Evolutionary conservation across 768 basidiomycete genomes (phyloP).

Genomic region (Termitomyces sp.): DNA sequence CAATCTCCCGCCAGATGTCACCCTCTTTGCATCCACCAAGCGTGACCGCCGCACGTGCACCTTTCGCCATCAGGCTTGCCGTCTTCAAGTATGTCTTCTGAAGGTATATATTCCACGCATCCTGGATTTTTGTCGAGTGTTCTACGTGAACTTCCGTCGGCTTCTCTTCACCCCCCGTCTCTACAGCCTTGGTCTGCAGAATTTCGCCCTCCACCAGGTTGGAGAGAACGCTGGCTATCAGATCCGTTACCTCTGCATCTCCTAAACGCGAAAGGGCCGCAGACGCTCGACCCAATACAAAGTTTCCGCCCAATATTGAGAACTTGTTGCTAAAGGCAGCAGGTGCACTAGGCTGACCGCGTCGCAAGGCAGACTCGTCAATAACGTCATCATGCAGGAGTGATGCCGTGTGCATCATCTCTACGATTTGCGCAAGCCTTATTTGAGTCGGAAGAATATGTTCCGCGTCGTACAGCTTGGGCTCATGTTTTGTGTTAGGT

Average conservation of each 20-base stretch:
- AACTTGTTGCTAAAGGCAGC: conserved; percentile 85
- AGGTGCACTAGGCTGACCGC: conserved; percentile 77
- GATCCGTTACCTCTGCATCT: conserved; percentile 80
- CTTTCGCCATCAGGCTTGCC: conserved; percentile 91
- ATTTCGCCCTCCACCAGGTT: conserved; percentile 95
- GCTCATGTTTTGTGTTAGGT: conserved; percentile 11
- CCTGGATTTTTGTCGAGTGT: conserved; percentile 20
- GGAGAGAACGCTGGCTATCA: conserved; percentile 81
- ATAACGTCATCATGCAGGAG: conserved; percentile 97
- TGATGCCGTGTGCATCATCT: conserved; percentile 96
- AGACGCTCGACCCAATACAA: conserved; percentile 83
- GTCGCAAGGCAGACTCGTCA: conserved; percentile 75
- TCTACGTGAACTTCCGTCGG: conserved; percentile 23
- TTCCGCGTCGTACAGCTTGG: conserved; percentile 18
- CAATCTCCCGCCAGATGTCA: conserved; percentile 88
- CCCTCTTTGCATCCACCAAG: conserved; percentile 83
- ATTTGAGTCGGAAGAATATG: conserved; percentile 76
- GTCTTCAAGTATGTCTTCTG: conserved; percentile 95
- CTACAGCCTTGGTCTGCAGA: conserved; percentile 68
- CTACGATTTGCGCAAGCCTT: conserved; percentile 91
- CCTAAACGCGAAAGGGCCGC: conserved; percentile 80
- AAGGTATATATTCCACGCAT: conserved; percentile 79
- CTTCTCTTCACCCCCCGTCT: conserved; percentile 20
- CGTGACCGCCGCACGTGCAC: conserved; percentile 80
- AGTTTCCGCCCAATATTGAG: conserved; percentile 86